Evolutionary conservation across 345 rosid species (phyloP), one percentile per base, ranked within the genome.

Genomic region (Rhodomyrtus tomentosa): DNA sequence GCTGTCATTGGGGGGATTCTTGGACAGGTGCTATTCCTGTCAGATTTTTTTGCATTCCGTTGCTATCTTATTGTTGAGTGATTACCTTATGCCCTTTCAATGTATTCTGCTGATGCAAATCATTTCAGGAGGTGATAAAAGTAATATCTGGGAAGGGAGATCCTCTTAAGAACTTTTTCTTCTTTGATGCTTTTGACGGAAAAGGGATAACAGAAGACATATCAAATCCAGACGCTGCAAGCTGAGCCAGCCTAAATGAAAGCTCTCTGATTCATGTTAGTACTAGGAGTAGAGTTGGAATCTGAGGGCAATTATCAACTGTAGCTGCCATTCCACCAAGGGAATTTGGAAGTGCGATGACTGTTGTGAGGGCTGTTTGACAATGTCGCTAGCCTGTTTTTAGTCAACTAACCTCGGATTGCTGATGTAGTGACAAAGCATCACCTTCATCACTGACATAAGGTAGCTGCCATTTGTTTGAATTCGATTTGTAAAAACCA

Each of bases 111-210:
- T 55, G 11, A 54, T n/a, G 68, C 32, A 52, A 52, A 84, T 82
- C 54, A 51, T 81, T 88, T 62, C 85, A 97, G 99, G 99, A 95
- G 92, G 98, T 95, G 51, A 97, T 97, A 83, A 95, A 97, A 89
- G 95, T 91, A 10, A 91, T 97, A 88, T 95, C 98, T 10, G 93
- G 98, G 85, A 97, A 95, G 90, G 98, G 95, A 42, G 95, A 89
- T 42, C 99, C 99, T 6, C 86, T 97, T 81, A 95, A 97, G 93
- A 97, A 95, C 86, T 95, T 95, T 86, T 95, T 97, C 92, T 95
- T 87, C 92, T 97, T 92, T 62, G 99, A 97, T 90, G 95, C 91
- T 50, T 84, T 90, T 90, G 96, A 95, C 59, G 98, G 99, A 82
- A 95, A 95, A 94, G 98, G 99, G 87, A 83, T 94, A 27, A 91